Evolutionary conservation across 495 filamentous ascomycete species (phyloP), one percentile per base, ranked within the genome.

Genomic region (Neurospora sublineolata): DNA sequence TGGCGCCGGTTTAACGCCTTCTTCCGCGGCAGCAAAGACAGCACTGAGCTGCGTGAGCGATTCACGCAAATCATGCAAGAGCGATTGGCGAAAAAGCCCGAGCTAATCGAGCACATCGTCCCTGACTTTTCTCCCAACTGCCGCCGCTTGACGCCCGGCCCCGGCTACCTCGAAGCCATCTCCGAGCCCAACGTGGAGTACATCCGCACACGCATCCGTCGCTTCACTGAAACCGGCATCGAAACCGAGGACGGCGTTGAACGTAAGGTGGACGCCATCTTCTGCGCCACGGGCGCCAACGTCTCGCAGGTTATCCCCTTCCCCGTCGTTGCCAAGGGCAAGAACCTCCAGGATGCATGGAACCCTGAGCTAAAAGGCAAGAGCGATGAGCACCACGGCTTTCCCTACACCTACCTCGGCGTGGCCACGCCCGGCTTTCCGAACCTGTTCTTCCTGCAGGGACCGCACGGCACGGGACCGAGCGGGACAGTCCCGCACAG

Each of bases 251-350:
- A 88, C 73, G 88, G 88, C 39, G 72, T 72, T 0, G 79, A 84
- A 44, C 76, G 85, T 30, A 78, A 84, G 20, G 83, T 88, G 1
- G 89, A 91, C 72, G 85, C 85, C 36, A 80, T 89, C 2, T 87
- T 92, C 76, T 93, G 91, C 77, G 86, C 90, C 16, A 93, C 90
- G 0, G 90, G 91, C 11, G 88, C 88, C 36, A 88, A 92, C 75
- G 76, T 80, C 11, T 83, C 87, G 70, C 83, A 88, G 71, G 83
- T 85, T 1, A 87, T 88, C 0, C 86, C 86, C 0, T 92, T 91
- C 75, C 82, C 86, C 9, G 85, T 92, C 76, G 77, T 80, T 68
- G 82, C 84, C 3, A 75, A 83, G 70, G 85, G 84, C 1, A 75
- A 84, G 12, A 84, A 89, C 70, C 82, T 90, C 7, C 72, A 75